Evolutionary conservation across 2,329 filamentous ascomycete species (phyloP).

Genomic region (Penicillium sp.): DNA sequence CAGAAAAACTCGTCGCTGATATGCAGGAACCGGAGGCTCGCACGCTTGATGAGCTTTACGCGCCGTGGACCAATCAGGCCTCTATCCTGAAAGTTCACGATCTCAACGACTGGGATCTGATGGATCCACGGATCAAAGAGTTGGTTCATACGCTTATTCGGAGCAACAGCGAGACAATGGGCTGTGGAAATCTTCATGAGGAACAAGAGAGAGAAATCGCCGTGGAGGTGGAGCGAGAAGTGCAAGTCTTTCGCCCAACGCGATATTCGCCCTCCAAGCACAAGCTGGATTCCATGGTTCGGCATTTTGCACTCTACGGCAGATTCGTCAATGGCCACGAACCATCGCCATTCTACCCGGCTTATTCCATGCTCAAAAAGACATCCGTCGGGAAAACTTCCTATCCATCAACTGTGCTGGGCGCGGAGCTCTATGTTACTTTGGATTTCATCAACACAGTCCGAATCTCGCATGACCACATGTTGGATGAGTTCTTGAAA

Average conservation of each 20-base stretch:
- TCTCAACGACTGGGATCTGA: background rate
- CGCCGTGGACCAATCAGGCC: slow-evolving; percentile 29
- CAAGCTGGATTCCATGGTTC: background rate
- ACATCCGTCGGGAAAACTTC: background rate
- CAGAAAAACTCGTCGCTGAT: slow-evolving; percentile 39
- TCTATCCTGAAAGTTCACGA: slow-evolving; percentile 27
- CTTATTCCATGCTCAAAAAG: slow-evolving; percentile 23
- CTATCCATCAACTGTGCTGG: too few relatives aligned
- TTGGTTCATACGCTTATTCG: background rate
- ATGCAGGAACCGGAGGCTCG: slow-evolving; percentile 58
- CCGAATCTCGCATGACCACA: background rate
- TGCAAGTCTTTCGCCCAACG: slow-evolving; percentile 54
- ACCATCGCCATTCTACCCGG: slow-evolving; percentile 45
- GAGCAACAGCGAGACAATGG: slow-evolving; percentile 1
- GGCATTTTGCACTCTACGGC: slow-evolving; percentile 32
- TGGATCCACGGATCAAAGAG: background rate
- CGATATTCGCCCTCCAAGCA: slow-evolving; percentile 35
- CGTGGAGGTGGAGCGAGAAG: slow-evolving; percentile 64
- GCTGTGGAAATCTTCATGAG: slow-evolving; percentile 51
- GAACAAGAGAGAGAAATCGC: slow-evolving; percentile 70
- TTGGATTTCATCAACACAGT: background rate
- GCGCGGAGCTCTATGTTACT: background rate
- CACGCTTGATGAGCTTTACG: slow-evolving; percentile 56
- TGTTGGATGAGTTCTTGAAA: slow-evolving; percentile 46
- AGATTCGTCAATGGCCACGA: background rate